These are phyloP conservation scores for Mortierella sp. DNA, from an alignment of 371 early-diverging fungal genomes.

Conservation along the genomic window DNA sequence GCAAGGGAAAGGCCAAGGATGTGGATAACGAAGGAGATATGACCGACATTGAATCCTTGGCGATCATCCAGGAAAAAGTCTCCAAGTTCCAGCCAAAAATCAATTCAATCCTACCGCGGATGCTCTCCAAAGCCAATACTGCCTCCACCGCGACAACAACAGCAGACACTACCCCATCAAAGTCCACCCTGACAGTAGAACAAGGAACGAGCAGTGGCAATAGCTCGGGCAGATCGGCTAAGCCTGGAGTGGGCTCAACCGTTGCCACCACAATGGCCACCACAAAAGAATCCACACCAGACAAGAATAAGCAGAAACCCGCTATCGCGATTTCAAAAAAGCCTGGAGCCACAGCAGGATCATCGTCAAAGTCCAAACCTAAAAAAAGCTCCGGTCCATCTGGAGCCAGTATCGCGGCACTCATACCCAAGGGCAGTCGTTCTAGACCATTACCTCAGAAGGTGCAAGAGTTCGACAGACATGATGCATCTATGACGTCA, in stretches of 20 bases:
- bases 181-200: not conserved
- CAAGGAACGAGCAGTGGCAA: not conserved
- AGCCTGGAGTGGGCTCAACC: not conserved
- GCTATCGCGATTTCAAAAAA: not conserved
- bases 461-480: constrained; percentile 1
- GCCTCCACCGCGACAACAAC: not conserved
- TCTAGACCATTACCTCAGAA: constrained; percentile 26
- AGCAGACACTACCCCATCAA: not conserved
- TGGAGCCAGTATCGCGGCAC: constrained; percentile 21
- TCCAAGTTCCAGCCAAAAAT: constrained; percentile 24
- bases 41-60: not conserved
- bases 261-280: not conserved
- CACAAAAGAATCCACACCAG: not conserved
- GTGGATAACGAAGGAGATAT: not conserved
- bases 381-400: constrained; percentile 11
- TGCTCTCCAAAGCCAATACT: constrained; percentile 5
- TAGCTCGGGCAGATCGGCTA: not conserved
- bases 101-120: constrained; percentile 13
- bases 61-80: constrained; percentile 18
- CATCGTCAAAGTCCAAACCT: constrained; percentile 9
- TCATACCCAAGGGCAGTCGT: constrained; percentile 34
- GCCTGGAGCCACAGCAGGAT: not conserved
- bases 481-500: not conserved
- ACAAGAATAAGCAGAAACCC: not conserved
- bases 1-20: not conserved